phyloP scores from a whole-genome alignment of 1,284 basidiomycete genomes.

The Heterobasidion occidentale region DNA sequence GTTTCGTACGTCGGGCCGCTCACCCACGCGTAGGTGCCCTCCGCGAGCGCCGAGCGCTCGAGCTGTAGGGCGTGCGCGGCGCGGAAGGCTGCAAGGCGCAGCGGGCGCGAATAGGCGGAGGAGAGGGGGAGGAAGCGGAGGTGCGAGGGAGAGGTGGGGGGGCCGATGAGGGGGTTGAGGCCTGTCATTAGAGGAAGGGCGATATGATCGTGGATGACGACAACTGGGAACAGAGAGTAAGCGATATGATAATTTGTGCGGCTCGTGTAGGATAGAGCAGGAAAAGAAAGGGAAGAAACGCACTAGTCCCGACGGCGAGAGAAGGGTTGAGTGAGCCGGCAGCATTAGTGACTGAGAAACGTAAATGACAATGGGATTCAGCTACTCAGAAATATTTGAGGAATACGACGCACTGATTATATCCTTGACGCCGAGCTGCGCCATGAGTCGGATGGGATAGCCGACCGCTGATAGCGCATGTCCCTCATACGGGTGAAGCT shows the following conservation, averaged over 20 bases:
- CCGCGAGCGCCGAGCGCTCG: conserved; percentile 39
- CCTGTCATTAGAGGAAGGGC: conserved; percentile 74
- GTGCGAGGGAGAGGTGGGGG: conserved; percentile 42
- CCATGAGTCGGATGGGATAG: conserved; percentile 75
- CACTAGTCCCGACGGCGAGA: conserved; percentile 76
- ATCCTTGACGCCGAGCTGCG: conserved; percentile 62
- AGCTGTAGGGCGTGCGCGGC: conserved; percentile 53
- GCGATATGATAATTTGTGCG: conserved; percentile 1
- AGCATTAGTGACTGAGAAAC: conserved; percentile 70
- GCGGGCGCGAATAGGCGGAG: conserved; percentile 63
- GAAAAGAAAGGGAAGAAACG: conserved; percentile 17
- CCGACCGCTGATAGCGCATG: conserved; percentile 58
- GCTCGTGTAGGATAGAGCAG: no score
- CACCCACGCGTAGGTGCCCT: conserved; percentile 84
- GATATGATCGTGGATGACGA: conserved; percentile 77
- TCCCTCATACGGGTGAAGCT: conserved; percentile 85
- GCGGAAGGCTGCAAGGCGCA: conserved; percentile 65
- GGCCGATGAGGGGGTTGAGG: conserved; percentile 74
- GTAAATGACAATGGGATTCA: neutral
- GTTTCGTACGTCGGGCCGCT: conserved; percentile 82
- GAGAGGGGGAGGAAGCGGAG: conserved; percentile 75
- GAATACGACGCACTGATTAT: conserved; percentile 53
- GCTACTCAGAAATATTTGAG: neutral
- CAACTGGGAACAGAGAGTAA: conserved; percentile 37
- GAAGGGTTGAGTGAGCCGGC: conserved; percentile 69